Conservation (phyloP, 306 rosid species). For the Cucumis melo region DNA sequence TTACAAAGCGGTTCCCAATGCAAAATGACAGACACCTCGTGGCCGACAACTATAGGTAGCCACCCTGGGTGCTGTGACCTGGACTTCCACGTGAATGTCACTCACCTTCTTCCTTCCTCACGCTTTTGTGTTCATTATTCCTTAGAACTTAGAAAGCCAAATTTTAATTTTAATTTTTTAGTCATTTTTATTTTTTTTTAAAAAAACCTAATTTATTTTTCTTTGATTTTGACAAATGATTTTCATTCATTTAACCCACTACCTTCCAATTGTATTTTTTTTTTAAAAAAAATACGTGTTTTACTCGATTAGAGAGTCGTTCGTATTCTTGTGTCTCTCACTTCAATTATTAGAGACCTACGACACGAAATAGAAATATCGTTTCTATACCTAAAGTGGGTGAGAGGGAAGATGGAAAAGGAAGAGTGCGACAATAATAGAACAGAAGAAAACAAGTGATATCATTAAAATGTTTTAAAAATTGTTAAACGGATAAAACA, state of each 20-base stretch:
- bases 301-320: neutral
- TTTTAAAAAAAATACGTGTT: no score
- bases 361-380: neutral
- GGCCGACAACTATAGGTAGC: conserved; percentile 38
- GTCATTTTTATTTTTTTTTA: neutral
- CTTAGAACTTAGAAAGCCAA: neutral
- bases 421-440: neutral
- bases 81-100: conserved; percentile 24
- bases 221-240: neutral
- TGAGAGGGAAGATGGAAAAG: neutral
- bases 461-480: neutral
- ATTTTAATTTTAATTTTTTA: neutral
- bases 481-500: neutral
- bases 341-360: neutral
- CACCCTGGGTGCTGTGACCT: conserved; percentile 1
- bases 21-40: conserved; percentile 22
- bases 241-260: neutral
- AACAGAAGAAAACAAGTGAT: accelerated
- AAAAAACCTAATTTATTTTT: neutral
- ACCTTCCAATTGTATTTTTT: neutral
- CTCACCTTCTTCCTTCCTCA: neutral
- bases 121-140: neutral
- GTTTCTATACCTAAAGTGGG: neutral
- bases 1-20: conserved; percentile 16
- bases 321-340: neutral